These are phyloP conservation scores for Suzukiozyma palmioleophila DNA, from an alignment of 1,139 yeast genomes.

Conservation along the genomic window DNA sequence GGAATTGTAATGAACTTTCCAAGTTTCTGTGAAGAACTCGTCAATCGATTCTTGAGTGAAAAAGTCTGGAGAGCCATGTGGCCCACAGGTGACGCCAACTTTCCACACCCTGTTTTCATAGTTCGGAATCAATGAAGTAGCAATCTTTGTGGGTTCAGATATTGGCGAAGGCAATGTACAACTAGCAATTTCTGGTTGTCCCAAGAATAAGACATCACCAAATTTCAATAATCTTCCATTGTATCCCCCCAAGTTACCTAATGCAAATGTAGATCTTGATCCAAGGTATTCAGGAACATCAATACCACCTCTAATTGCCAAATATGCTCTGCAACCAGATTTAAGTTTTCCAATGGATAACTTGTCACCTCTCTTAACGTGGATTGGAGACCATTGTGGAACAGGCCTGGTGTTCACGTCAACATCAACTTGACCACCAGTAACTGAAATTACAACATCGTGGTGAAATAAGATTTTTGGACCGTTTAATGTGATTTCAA, in stretches of 20 bases:
- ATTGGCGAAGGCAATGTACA: constrained; percentile 71
- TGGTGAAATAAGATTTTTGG: constrained; percentile 83
- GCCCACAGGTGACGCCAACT: constrained; percentile 94
- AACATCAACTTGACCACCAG: constrained; percentile 77
- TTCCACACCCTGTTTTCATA: constrained; percentile 63
- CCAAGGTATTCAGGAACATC: constrained; percentile 94
- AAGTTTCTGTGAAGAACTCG: constrained; percentile 68
- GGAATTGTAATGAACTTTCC: constrained; percentile 97
- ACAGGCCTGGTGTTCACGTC: constrained; percentile 59
- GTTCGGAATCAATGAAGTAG: constrained; percentile 55
- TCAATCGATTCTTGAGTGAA: constrained; percentile 72
- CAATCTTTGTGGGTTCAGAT: constrained; percentile 55
- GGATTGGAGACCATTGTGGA: constrained; percentile 63
- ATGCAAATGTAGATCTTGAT: constrained; percentile 93
- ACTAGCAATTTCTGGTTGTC: constrained; percentile 66
- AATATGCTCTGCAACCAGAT: constrained; percentile 82
- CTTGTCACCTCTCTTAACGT: constrained; percentile 68
- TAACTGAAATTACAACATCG: constrained; percentile 69
- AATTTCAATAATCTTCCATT: constrained; percentile 87
- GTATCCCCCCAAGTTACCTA: constrained; percentile 91
- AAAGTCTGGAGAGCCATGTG: constrained; percentile 96
- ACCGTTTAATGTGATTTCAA: constrained; percentile 84
- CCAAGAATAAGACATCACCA: constrained; percentile 87
- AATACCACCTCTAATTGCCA: constrained; percentile 88
- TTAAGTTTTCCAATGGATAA: constrained; percentile 75